Percentiles rank a stretch among this genome's conserved stretches.
Evolutionary conservation across 345 rosid species (phyloP).

Genomic region (Dimocarpus longan): DNA sequence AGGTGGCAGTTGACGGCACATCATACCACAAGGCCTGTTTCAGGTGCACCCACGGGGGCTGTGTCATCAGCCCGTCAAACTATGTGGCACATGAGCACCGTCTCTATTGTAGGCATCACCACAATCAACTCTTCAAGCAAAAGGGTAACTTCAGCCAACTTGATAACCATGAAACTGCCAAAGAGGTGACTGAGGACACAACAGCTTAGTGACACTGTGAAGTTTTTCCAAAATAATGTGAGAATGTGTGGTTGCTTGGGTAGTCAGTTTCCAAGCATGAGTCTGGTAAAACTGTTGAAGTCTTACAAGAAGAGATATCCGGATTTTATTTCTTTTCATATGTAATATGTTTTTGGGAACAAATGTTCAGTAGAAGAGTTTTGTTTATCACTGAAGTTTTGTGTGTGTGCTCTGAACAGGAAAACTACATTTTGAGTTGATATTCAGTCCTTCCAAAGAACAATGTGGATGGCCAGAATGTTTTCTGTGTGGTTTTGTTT

Average conservation of each 20-base stretch:
- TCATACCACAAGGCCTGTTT: slow-evolving; percentile 69
- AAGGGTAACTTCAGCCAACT: slow-evolving; percentile 77
- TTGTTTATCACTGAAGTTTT: slow-evolving; percentile 11
- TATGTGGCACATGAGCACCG: slow-evolving; percentile 67
- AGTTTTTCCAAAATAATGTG: background rate
- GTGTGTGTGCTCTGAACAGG: slow-evolving; percentile 20
- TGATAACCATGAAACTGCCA: slow-evolving; percentile 40
- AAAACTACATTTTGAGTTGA: slow-evolving; percentile 16
- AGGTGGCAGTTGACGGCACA: slow-evolving; percentile 75
- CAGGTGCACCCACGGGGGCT: slow-evolving; percentile 77
- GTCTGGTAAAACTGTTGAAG: slow-evolving; percentile 22
- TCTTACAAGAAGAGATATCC: slow-evolving; percentile 5
- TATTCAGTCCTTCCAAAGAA: slow-evolving; percentile 21
- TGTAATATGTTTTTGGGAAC: slow-evolving; percentile 14
- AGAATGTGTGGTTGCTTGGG: background rate
- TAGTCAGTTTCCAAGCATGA: slow-evolving; percentile 13
- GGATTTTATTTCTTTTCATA: background rate
- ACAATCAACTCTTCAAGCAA: slow-evolving; percentile 66
- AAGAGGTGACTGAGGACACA: slow-evolving; percentile 31
- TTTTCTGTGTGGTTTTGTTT: slow-evolving; percentile 18
- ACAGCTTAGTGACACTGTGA: slow-evolving; percentile 28
- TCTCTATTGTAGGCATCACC: slow-evolving; percentile 74
- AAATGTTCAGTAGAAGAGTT: slow-evolving; percentile 20
- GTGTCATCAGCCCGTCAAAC: slow-evolving; percentile 66
- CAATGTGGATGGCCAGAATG: slow-evolving; percentile 14